Conservation (phyloP, 2,329 filamentous ascomycete species). For the Colletotrichum melonis region DNA sequence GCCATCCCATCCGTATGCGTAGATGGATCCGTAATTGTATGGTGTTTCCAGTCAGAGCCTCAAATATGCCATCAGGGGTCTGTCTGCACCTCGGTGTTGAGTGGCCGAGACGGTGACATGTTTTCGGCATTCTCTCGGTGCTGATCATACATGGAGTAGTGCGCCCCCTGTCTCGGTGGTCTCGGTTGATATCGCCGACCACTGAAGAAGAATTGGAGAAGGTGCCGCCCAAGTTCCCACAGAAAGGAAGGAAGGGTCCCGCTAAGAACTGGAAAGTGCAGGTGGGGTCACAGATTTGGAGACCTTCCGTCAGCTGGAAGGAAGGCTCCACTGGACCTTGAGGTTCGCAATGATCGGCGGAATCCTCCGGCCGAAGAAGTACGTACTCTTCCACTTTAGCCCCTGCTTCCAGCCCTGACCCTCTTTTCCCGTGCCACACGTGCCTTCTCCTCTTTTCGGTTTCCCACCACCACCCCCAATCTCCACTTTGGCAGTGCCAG, state of each 20-base stretch:
- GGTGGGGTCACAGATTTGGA: neutral
- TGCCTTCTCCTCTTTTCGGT: neutral
- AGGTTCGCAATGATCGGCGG: slow-evolving; percentile 21
- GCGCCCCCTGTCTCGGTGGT: slow-evolving; percentile 20
- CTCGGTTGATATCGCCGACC: slow-evolving; percentile 17
- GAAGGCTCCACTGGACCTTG: too few relatives aligned
- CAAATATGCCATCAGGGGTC: slow-evolving; percentile 25
- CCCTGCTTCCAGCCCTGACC: neutral
- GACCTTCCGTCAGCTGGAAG: neutral
- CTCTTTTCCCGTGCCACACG: neutral
- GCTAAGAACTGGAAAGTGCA: too few relatives aligned
- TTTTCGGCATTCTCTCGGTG: slow-evolving; percentile 10
- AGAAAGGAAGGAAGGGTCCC: too few relatives aligned
- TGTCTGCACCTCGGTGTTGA: slow-evolving; percentile 5
- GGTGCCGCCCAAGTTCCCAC: neutral
- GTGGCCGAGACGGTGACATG: neutral
- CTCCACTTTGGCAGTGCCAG: neutral
- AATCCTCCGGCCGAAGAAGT: neutral
- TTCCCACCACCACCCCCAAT: neutral
- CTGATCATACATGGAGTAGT: neutral
- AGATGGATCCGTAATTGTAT: neutral
- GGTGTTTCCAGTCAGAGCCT: slow-evolving; percentile 31
- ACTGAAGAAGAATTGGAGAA: slow-evolving; percentile 9
- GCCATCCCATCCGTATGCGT: slow-evolving; percentile 25
- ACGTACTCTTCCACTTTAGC: neutral